A percentile compares a stretch with the other conserved stretches of the same genome.
phyloP scores from a whole-genome alignment of 495 filamentous ascomycete genomes.

The Halenospora varia region DNA sequence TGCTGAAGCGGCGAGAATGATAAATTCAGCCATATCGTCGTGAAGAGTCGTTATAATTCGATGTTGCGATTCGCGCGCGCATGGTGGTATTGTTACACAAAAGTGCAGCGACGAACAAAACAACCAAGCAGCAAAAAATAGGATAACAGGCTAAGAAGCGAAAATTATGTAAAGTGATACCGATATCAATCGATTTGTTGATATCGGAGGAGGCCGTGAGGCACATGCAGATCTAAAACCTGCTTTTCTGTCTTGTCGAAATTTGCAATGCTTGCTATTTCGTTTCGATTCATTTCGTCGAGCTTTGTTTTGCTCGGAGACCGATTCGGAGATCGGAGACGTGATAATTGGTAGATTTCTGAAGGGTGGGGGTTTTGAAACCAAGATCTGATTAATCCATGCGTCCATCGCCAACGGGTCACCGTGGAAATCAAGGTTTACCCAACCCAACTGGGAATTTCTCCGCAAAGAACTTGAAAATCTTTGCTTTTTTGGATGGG shows the following conservation, averaged over 20 bases:
- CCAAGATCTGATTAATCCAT: too few species aligned
- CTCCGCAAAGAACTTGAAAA: conserved; percentile 36
- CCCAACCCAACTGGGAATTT: conserved; percentile 26
- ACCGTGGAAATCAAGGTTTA: conserved; percentile 1
- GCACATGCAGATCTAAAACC: neutral
- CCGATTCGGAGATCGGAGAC: too few species aligned
- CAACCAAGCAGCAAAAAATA: neutral
- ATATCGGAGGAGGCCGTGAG: conserved; percentile 3
- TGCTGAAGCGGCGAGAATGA: neutral
- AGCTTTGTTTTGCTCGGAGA: neutral
- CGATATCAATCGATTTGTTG: too few species aligned
- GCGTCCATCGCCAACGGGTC: too few species aligned
- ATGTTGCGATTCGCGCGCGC: too few species aligned
- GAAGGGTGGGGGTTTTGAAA: neutral
- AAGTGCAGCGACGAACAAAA: neutral
- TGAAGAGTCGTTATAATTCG: conserved; percentile 13
- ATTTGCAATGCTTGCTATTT: neutral
- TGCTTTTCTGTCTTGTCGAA: neutral
- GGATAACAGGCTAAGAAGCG: neutral
- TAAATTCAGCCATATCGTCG: neutral
- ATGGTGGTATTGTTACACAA: conserved; percentile 8
- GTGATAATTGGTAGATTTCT: neutral
- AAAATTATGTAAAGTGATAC: neutral
- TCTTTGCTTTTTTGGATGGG: conserved; percentile 32
- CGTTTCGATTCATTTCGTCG: neutral